A percentile compares a stretch with the other conserved stretches of the same genome.
Evolutionary conservation across 1,139 yeast genomes (phyloP).

Genomic region (Geotrichum australiense): DNA sequence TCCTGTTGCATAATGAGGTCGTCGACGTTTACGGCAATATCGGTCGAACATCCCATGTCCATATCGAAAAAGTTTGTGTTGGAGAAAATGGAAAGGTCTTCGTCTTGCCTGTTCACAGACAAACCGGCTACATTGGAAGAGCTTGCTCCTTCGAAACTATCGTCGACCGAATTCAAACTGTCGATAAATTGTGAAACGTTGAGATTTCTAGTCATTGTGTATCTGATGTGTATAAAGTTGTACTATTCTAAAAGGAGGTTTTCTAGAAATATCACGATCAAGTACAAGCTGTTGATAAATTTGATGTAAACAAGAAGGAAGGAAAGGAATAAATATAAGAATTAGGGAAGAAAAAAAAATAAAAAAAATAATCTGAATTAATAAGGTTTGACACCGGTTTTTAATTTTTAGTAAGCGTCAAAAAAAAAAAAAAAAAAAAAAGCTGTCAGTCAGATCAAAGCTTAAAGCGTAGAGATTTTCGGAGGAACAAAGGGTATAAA

Average conservation of each 20-base stretch:
- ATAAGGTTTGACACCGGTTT: neutral
- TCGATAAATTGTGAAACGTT: constrained; percentile 32
- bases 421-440: neutral
- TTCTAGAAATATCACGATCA: too few relatives aligned
- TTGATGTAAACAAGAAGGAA: neutral
- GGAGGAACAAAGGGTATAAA: too few relatives aligned
- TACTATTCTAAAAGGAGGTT: too few relatives aligned
- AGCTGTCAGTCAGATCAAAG: too few relatives aligned
- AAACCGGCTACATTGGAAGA: constrained; percentile 4
- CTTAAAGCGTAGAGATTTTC: too few relatives aligned
- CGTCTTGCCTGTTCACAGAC: constrained; percentile 23
- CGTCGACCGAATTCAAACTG: constrained; percentile 30
- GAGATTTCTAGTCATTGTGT: constrained; percentile 22
- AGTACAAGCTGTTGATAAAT: neutral
- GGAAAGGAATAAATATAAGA: neutral
- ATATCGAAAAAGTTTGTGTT: constrained; percentile 40
- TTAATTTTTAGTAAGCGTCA: too few relatives aligned
- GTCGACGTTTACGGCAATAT: constrained; percentile 36
- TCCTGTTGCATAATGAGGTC: constrained; percentile 38
- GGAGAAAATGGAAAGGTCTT: constrained; percentile 37
- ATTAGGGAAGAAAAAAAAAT: neutral
- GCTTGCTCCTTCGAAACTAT: neutral
- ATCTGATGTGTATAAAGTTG: too few relatives aligned
- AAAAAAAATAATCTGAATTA: neutral
- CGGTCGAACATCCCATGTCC: constrained; percentile 39